A percentile compares a stretch with the other conserved stretches of the same genome.
These are phyloP conservation scores for Acidomyces sp. DNA, from an alignment of 495 filamentous ascomycete species.

Conservation along the genomic window DNA sequence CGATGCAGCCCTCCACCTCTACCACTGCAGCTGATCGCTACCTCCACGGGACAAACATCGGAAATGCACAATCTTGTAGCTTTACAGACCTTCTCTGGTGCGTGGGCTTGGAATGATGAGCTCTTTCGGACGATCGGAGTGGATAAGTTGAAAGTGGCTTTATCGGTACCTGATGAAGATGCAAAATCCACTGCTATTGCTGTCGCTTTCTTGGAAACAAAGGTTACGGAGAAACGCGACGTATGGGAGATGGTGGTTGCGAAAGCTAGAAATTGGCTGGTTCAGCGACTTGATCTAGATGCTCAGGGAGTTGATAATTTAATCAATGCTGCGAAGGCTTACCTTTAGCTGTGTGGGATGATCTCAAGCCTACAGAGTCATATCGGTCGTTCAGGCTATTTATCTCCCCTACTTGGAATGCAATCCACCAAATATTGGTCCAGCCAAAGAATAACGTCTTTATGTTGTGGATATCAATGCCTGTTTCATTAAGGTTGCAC, in stretches of 20 bases:
- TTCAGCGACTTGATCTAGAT: conserved; percentile 1
- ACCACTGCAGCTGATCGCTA: no score
- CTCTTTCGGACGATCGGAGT: conserved; percentile 22
- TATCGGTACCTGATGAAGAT: conserved; percentile 2
- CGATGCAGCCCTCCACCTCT: no score
- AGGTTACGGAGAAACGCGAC: conserved; percentile 30
- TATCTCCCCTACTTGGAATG: no score
- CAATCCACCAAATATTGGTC: no score
- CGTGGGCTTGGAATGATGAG: conserved; percentile 27
- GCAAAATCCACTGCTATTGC: conserved; percentile 38
- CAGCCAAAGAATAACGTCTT: no score
- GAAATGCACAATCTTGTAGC: conserved; percentile 26
- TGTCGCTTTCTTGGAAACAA: conserved; percentile 36
- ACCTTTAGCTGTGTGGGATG: background rate
- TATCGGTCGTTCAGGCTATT: no score
- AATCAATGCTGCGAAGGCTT: background rate
- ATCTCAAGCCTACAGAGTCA: no score
- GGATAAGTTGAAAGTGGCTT: conserved; percentile 1
- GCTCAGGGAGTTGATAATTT: background rate
- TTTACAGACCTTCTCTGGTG: conserved; percentile 40
- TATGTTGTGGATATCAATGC: no score
- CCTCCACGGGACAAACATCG: no score
- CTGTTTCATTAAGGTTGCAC: no score
- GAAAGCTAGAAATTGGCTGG: conserved; percentile 37
- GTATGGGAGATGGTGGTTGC: conserved; percentile 44